These are phyloP conservation scores for Diplodia mutila DNA, from an alignment of 2,329 filamentous ascomycete species.

Conservation along the genomic window DNA sequence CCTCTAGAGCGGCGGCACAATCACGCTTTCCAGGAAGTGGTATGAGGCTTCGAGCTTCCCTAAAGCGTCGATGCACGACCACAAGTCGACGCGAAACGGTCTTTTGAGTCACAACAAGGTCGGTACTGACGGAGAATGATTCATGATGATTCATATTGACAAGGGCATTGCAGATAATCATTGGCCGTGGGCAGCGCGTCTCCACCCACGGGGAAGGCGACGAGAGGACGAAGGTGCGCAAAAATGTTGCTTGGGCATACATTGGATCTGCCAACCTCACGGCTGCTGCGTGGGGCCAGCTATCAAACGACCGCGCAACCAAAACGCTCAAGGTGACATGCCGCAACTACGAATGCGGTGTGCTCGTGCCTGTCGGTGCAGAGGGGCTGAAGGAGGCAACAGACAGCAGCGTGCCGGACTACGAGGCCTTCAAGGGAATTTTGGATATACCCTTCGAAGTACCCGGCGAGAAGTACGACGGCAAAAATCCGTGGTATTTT, in stretches of 20 bases:
- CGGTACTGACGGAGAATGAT: constrained; percentile 44
- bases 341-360: constrained; percentile 95
- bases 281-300: constrained; percentile 88
- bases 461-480: constrained; percentile 59
- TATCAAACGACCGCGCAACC: constrained; percentile 70
- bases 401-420: constrained; percentile 40
- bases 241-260: constrained; percentile 71
- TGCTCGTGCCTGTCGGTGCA: constrained; percentile 66
- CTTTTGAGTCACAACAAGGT: constrained; percentile 85
- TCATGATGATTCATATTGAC: constrained; percentile 8
- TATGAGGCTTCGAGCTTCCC: constrained; percentile 75
- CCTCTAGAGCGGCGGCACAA: constrained; percentile 67
- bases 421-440: constrained; percentile 55
- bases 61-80: constrained; percentile 71
- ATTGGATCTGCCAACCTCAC: constrained; percentile 90
- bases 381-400: constrained; percentile 25
- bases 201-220: neutral
- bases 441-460: constrained; percentile 68
- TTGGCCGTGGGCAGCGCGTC: constrained; percentile 50
- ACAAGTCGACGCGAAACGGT: constrained; percentile 69
- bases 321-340: constrained; percentile 76
- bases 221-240: constrained; percentile 34
- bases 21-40: constrained; percentile 75
- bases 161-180: constrained; percentile 35
- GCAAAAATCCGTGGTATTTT: constrained; percentile 50